A percentile compares a stretch with the other conserved stretches of the same genome.
phyloP scores from a whole-genome alignment of 352 stramenopile species.

The Globisporangium echinulatum region DNA sequence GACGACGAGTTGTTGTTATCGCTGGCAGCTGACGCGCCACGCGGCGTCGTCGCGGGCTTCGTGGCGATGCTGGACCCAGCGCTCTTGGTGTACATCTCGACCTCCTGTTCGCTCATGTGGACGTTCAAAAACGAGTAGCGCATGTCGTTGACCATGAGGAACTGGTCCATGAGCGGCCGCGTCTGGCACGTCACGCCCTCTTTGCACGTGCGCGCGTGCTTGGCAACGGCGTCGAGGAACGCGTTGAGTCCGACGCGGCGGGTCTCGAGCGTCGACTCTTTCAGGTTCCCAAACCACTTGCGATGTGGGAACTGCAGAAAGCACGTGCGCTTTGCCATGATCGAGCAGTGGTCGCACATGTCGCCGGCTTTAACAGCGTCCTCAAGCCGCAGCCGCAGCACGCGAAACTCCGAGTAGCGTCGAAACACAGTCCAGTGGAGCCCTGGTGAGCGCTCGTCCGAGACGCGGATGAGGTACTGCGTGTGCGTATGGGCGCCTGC shows the following conservation, averaged over 20 bases:
- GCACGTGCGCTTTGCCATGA: slow-evolving; percentile 75
- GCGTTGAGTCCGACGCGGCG: slow-evolving; percentile 67
- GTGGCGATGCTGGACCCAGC: slow-evolving; percentile 15
- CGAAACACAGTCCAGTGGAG: slow-evolving; percentile 82
- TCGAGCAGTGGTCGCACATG: slow-evolving; percentile 69
- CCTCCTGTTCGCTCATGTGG: slow-evolving; percentile 60
- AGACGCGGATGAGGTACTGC: slow-evolving; percentile 82
- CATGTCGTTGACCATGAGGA: slow-evolving; percentile 86
- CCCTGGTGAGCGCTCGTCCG: slow-evolving; percentile 59
- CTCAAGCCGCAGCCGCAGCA: slow-evolving; percentile 58
- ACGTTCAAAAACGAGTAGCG: slow-evolving; percentile 85
- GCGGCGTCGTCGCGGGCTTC: slow-evolving; percentile 17
- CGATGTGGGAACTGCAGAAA: slow-evolving; percentile 80
- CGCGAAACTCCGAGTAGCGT: slow-evolving; percentile 81
- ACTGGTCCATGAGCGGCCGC: slow-evolving; percentile 77
- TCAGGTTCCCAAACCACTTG: slow-evolving; percentile 66
- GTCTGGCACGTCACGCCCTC: slow-evolving; percentile 68
- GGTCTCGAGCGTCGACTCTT: slow-evolving; percentile 64
- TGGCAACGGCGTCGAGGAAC: slow-evolving; percentile 72
- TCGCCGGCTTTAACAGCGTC: slow-evolving; percentile 53
- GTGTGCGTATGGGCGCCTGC: slow-evolving; percentile 61
- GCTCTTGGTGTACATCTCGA: slow-evolving; percentile 36
- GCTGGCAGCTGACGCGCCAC: slow-evolving; percentile 13
- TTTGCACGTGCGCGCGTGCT: slow-evolving; percentile 68
- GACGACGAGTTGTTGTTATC: slow-evolving; percentile 7